Conservation (phyloP, 2,329 filamentous ascomycete species). For the Fonsecaea monophora region DNA sequence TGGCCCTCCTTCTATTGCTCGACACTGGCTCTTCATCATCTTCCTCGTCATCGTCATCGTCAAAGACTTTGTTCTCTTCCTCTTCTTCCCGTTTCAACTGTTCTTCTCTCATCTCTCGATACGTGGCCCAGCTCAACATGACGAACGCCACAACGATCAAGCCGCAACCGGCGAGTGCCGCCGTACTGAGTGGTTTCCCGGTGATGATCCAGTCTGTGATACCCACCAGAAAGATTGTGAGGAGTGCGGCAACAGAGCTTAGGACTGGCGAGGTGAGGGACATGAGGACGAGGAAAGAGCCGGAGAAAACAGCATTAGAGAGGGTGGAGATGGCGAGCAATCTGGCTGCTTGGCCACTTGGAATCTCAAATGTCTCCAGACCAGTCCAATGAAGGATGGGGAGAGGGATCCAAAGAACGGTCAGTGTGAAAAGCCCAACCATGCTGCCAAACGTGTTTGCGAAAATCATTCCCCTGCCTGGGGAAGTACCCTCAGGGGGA, state of each 20-base stretch:
- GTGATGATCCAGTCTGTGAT: conserved; percentile 88
- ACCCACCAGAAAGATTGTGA: conserved; percentile 97
- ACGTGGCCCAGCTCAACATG: conserved; percentile 90
- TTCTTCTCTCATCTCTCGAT: conserved; percentile 89
- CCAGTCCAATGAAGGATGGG: conserved; percentile 81
- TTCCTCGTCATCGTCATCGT: conserved; percentile 44
- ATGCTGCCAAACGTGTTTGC: conserved; percentile 89
- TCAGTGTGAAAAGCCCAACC: conserved; percentile 84
- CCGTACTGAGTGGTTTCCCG: conserved; percentile 73
- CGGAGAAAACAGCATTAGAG: conserved; percentile 90
- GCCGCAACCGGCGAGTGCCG: conserved; percentile 80
- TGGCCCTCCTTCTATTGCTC: background rate
- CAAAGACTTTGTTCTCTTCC: conserved; percentile 52
- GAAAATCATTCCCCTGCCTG: conserved; percentile 92
- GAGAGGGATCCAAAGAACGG: conserved; percentile 89
- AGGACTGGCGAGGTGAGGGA: conserved; percentile 90
- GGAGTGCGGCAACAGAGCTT: conserved; percentile 85
- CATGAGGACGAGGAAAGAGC: conserved; percentile 90
- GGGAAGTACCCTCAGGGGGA: conserved; percentile 83
- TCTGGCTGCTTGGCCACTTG: conserved; percentile 76
- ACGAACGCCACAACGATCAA: conserved; percentile 88
- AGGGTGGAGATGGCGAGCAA: conserved; percentile 81
- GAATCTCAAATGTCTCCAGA: conserved; percentile 82
- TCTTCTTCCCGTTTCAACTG: conserved; percentile 63
- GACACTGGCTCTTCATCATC: conserved; percentile 20